Percentiles rank a stretch among this genome's conserved stretches.
Conservation (phyloP, 345 rosid species). For the Eucalyptus marginata region DNA sequence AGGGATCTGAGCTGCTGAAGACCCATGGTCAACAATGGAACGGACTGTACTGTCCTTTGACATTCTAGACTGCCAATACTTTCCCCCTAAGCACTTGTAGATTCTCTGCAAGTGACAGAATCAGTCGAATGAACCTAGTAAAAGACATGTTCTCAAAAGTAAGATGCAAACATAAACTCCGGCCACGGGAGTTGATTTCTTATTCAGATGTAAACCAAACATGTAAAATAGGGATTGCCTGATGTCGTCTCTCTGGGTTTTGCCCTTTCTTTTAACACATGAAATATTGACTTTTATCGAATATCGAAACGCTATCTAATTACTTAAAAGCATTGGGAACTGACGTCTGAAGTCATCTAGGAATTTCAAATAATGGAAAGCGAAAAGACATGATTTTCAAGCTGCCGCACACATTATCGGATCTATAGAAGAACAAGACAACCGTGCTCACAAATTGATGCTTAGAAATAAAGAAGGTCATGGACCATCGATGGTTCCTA, state of each 20-base stretch:
- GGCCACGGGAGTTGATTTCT: background rate
- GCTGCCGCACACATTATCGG: background rate
- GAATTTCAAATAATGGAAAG: background rate
- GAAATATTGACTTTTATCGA: background rate
- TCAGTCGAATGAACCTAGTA: background rate
- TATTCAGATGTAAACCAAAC: background rate
- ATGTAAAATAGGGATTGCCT: background rate
- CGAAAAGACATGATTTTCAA: background rate
- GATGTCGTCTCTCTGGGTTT: background rate
- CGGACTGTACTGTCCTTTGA: slow-evolving; percentile 28
- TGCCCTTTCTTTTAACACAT: background rate
- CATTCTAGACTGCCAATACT: slow-evolving; percentile 5
- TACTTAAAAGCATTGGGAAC: background rate
- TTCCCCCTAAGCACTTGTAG: background rate
- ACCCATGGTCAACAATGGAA: slow-evolving; percentile 6
- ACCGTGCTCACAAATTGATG: background rate
- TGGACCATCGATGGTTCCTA: background rate
- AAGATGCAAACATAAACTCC: background rate
- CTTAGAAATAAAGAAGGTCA: background rate
- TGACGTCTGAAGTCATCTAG: background rate
- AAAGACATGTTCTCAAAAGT: background rate
- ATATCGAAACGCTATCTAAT: background rate
- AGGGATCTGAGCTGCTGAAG: slow-evolving; percentile 35
- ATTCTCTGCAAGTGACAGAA: background rate
- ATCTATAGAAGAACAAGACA: background rate